Evolutionary conservation across 129 eudicot genomes (phyloP).

Genomic region (Deinandra increscens): DNA sequence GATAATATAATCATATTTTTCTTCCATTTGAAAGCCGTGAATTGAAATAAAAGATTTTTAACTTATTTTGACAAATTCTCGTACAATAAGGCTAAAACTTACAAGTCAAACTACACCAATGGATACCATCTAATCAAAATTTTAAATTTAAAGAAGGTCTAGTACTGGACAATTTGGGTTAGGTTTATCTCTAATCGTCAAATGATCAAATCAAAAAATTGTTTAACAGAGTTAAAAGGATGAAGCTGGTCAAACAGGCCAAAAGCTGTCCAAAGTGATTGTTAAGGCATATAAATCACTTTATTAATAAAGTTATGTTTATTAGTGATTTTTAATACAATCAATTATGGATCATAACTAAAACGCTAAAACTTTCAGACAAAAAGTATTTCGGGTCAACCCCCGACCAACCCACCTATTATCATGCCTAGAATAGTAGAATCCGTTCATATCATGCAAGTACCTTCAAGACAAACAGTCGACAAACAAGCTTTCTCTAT

Average conservation of each 20-base stretch:
- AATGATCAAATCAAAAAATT: not conserved
- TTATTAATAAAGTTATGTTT: not conserved
- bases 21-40: not conserved
- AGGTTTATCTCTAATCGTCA: not conserved
- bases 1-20: not conserved
- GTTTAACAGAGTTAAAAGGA: too few relatives aligned
- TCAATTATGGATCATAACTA: too few relatives aligned
- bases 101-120: not conserved
- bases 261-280: not conserved
- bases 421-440: not conserved
- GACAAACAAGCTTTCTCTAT: constrained; percentile 90
- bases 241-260: not conserved
- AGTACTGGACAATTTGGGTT: not conserved
- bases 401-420: not conserved
- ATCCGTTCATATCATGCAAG: not conserved
- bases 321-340: too few relatives aligned
- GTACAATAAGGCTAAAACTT: not conserved
- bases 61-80: not conserved
- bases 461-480: constrained; percentile 81
- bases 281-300: not conserved
- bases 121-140: not conserved
- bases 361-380: not conserved
- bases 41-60: not conserved
- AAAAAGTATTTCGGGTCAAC: not conserved
- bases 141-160: not conserved